Percentiles rank a stretch among this genome's conserved stretches.
Conservation (phyloP, 805 yeast species). For the Yamadazyma philogaea region DNA sequence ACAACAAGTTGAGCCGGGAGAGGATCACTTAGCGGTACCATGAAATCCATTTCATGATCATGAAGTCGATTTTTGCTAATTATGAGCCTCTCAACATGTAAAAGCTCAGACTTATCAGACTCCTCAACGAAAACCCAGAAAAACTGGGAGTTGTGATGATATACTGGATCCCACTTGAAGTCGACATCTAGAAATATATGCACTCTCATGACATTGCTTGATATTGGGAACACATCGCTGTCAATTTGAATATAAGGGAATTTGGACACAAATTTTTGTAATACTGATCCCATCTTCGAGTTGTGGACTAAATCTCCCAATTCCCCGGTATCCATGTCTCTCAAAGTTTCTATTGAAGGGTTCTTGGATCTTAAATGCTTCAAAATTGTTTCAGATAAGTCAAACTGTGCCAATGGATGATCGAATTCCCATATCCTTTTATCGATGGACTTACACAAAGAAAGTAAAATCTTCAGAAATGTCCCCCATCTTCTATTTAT, state of each 20-base stretch:
- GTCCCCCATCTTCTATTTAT: slow-evolving; percentile 89
- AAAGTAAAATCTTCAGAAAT: slow-evolving; percentile 68
- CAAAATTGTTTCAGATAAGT: slow-evolving; percentile 63
- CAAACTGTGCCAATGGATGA: slow-evolving; percentile 89
- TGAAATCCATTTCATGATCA: slow-evolving; percentile 77
- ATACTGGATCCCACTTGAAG: slow-evolving; percentile 78
- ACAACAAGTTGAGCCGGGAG: slow-evolving; percentile 86
- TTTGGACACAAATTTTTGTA: slow-evolving; percentile 58
- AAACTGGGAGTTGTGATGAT: slow-evolving; percentile 80
- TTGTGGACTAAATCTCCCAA: slow-evolving; percentile 91
- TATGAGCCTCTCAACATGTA: slow-evolving; percentile 81
- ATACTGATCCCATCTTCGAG: slow-evolving; percentile 60
- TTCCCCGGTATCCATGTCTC: slow-evolving; percentile 72
- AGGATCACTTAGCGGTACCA: slow-evolving; percentile 88
- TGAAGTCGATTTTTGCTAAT: slow-evolving; percentile 56
- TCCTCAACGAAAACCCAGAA: slow-evolving; percentile 95
- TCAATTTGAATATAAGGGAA: slow-evolving; percentile 76
- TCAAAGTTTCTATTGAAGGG: slow-evolving; percentile 66
- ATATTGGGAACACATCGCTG: slow-evolving; percentile 85
- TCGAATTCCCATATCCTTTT: slow-evolving; percentile 82
- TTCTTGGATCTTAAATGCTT: slow-evolving; percentile 60
- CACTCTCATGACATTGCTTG: slow-evolving; percentile 79
- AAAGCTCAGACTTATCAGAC: slow-evolving; percentile 63
- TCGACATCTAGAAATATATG: slow-evolving; percentile 69
- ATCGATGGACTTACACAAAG: slow-evolving; percentile 84